A percentile compares a stretch with the other conserved stretches of the same genome.
phyloP scores from a whole-genome alignment of 2,329 filamentous ascomycete genomes.

The Fusarium subglutinans region DNA sequence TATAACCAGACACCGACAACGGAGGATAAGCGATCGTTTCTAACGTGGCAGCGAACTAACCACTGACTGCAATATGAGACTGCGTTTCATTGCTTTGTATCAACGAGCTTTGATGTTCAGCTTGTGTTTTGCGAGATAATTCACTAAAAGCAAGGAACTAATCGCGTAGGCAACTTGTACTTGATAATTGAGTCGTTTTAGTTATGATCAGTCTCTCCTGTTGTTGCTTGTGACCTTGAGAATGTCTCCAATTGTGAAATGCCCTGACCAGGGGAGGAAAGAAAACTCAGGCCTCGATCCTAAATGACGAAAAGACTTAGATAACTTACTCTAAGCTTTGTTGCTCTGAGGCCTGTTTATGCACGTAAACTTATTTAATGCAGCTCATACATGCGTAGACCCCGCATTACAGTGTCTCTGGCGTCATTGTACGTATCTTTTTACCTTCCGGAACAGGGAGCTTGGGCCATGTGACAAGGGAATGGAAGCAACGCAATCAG shows the following conservation, averaged over 20 bases:
- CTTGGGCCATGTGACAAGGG: slow-evolving; percentile 41
- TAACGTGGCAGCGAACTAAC: slow-evolving; percentile 34
- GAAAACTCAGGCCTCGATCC: neutral
- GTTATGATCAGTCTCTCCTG: neutral
- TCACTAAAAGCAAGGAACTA: slow-evolving; percentile 35
- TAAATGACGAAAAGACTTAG: neutral
- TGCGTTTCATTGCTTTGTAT: slow-evolving; percentile 13
- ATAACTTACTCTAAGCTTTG: neutral
- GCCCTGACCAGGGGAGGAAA: neutral
- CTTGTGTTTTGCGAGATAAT: slow-evolving; percentile 19
- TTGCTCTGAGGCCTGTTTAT: slow-evolving; percentile 10
- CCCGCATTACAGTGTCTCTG: slow-evolving; percentile 28
- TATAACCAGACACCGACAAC: neutral
- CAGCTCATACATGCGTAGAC: slow-evolving; percentile 34
- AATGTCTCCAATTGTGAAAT: slow-evolving; percentile 2
- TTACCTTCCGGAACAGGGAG: slow-evolving; percentile 23
- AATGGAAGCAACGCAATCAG: slow-evolving; percentile 15
- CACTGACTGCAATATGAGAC: slow-evolving; percentile 10
- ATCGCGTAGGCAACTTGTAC: slow-evolving; percentile 41
- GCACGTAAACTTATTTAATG: slow-evolving; percentile 21
- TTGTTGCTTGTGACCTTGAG: neutral
- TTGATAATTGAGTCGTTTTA: slow-evolving; percentile 29
- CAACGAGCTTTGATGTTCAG: slow-evolving; percentile 5
- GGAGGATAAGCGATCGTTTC: slow-evolving; percentile 13
- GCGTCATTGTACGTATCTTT: slow-evolving; percentile 35